Conservation (phyloP, 1,284 basidiomycete species). For the Ceratobasidium sp. region DNA sequence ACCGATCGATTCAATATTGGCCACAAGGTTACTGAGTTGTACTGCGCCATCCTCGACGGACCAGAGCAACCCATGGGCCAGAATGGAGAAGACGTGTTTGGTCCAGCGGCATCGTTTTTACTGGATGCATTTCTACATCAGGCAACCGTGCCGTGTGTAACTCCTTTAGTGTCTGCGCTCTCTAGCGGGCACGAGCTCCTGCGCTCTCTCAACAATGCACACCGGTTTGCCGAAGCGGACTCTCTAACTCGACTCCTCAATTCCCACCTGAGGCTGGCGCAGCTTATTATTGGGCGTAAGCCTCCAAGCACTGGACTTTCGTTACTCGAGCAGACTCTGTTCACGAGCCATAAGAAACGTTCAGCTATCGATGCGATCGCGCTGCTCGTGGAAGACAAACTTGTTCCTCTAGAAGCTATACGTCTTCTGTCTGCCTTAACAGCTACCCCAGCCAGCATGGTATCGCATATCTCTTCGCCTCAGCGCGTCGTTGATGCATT, state of each 20-base stretch:
- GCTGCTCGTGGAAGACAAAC: slow-evolving; percentile 62
- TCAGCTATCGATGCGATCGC: slow-evolving; percentile 71
- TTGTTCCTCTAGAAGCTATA: slow-evolving; percentile 68
- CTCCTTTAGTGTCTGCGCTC: slow-evolving; percentile 74
- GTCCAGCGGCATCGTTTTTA: slow-evolving; percentile 53
- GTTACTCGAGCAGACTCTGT: slow-evolving; percentile 76
- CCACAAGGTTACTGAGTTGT: slow-evolving; percentile 68
- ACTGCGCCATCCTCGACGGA: slow-evolving; percentile 62
- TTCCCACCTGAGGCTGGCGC: slow-evolving; percentile 67
- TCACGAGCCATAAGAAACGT: slow-evolving; percentile 62
- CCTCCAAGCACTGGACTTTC: slow-evolving; percentile 57
- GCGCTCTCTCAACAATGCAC: slow-evolving; percentile 63
- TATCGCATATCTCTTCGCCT: slow-evolving; percentile 74
- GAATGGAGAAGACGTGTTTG: slow-evolving; percentile 21
- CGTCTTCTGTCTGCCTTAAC: slow-evolving; percentile 70
- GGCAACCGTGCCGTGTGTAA: slow-evolving; percentile 75
- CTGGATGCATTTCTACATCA: slow-evolving; percentile 71
- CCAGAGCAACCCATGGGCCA: background rate
- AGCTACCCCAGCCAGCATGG: slow-evolving; percentile 67
- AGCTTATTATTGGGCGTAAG: slow-evolving; percentile 69
- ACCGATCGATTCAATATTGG: slow-evolving; percentile 84
- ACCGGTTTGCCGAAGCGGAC: slow-evolving; percentile 72
- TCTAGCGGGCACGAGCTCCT: slow-evolving; percentile 67
- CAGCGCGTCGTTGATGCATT: slow-evolving; percentile 68
- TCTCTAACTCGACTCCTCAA: slow-evolving; percentile 73